Evolutionary conservation across 116 monocot genomes (phyloP), one percentile per base, ranked within the genome.

Genomic region (Papilionanthe hybrid): DNA sequence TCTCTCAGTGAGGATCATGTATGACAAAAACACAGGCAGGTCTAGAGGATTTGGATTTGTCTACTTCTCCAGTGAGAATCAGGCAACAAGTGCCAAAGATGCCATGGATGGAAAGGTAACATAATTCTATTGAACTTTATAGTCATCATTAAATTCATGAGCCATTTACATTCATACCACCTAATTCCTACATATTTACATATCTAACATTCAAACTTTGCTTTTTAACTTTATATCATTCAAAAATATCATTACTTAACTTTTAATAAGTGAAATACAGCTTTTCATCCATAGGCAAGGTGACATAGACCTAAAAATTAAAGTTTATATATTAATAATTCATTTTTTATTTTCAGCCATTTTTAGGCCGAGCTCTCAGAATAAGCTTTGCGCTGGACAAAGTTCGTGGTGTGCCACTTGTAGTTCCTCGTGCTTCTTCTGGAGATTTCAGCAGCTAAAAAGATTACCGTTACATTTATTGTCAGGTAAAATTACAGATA

Each of bases 81-180:
- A 91, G 76, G 95, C 95, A 49, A 86, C 80, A 75, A 82, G 67
- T 69, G 95, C 95, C 49, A 95, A 90, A 84, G 80, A 90, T 83
- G 93, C 91, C 80, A 93, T 95, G 93, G 93, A 95, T 90, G 93
- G 95, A 80, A 95, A 95, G 88, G 95, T 93, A 84, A 72, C 5
- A 37, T 37, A 32, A 32, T 32, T 32, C 3, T 32, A 32, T 32
- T 32, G 32, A 32, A 32, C 32, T 32, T 32, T 32, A 32, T 32
- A 32, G 32, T 32, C 32, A 32, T 32, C 32, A 32, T 32, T 32
- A 37, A 1, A 37, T 37, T 37, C 4, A 37, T 37, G 37, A 4
- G 1, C 37, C 37, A 37, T 37, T 37, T 37, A 37, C 37, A 37
- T 37, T 37, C 37, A 37, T 37, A 37, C 37, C 37, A 37, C 37